These are phyloP conservation scores for Fusarium sp. DNA, from an alignment of 2,329 filamentous ascomycete species.

Conservation along the genomic window DNA sequence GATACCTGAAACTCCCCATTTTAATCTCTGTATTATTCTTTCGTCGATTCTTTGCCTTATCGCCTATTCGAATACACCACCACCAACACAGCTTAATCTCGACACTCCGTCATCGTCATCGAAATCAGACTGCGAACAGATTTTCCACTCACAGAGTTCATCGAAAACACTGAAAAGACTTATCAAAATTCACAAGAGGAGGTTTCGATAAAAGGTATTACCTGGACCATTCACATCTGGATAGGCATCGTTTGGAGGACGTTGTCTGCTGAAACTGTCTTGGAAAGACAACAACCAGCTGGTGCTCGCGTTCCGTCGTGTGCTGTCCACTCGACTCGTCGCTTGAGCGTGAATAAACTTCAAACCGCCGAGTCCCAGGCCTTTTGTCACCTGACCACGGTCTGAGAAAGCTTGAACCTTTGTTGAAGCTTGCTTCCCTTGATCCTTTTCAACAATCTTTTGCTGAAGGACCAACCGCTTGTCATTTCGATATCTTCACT, in stretches of 20 bases:
- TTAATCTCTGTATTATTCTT: conserved; percentile 48
- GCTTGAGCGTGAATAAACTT: conserved; percentile 43
- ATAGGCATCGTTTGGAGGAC: conserved; percentile 36
- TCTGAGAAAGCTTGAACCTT: conserved; percentile 14
- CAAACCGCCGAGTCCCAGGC: conserved; percentile 17
- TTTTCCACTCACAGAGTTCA: conserved; percentile 41
- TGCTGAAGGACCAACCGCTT: conserved; percentile 18
- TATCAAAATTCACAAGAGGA: conserved; percentile 44
- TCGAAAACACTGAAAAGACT: conserved; percentile 41
- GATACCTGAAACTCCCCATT: conserved; percentile 44
- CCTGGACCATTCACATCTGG: conserved; percentile 40
- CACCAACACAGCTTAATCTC: conserved; percentile 43
- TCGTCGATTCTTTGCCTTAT: conserved; percentile 48
- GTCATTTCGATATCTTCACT: conserved; percentile 27
- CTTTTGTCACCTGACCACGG: conserved; percentile 35
- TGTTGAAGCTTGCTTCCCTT: conserved; percentile 36
- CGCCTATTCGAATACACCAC: conserved; percentile 34
- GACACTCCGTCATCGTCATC: conserved; percentile 33
- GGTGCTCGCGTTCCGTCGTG: conserved; percentile 44
- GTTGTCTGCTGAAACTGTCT: conserved; percentile 38
- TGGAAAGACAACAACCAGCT: conserved; percentile 42
- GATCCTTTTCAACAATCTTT: conserved; percentile 12
- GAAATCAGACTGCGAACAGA: conserved; percentile 44
- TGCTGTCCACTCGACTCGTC: conserved; percentile 40
- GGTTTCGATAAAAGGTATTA: conserved; percentile 24